A percentile compares a stretch with the other conserved stretches of the same genome.
Conservation (phyloP, 768 basidiomycete genomes). For the Amanita pallidorosea region DNA sequence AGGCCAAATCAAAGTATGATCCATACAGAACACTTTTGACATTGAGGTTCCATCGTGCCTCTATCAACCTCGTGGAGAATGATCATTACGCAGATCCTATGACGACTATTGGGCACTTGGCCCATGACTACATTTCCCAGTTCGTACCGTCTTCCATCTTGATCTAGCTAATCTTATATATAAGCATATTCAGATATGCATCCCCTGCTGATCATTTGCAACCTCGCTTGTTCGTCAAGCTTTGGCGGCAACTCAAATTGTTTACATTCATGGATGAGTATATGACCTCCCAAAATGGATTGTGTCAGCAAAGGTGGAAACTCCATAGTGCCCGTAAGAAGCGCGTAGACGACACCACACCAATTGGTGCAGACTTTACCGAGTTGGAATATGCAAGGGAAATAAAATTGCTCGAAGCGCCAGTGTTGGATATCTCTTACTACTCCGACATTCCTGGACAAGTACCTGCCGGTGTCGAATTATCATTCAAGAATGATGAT, state of each 20-base stretch:
- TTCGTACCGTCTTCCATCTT: neutral
- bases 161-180: neutral
- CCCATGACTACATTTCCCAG: slow-evolving; percentile 46
- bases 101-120: slow-evolving; percentile 49
- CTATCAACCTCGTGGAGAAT: slow-evolving; percentile 64
- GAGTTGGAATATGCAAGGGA: slow-evolving; percentile 81
- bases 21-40: slow-evolving; percentile 72
- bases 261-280: slow-evolving; percentile 28
- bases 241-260: slow-evolving; percentile 47
- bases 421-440: slow-evolving; percentile 71
- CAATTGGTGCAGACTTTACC: slow-evolving; percentile 43
- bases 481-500: slow-evolving; percentile 20
- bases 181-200: slow-evolving; percentile 17
- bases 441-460: slow-evolving; percentile 78
- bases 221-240: slow-evolving; percentile 30
- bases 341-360: slow-evolving; percentile 40
- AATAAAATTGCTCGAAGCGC: slow-evolving; percentile 70
- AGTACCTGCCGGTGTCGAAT: slow-evolving; percentile 36
- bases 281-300: slow-evolving; percentile 19
- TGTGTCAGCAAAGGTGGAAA: slow-evolving; percentile 15
- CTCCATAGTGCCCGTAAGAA: slow-evolving; percentile 14
- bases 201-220: slow-evolving; percentile 21
- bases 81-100: slow-evolving; percentile 63
- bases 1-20: slow-evolving; percentile 79
- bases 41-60: slow-evolving; percentile 56